Evolutionary conservation across 2,329 filamentous ascomycete genomes (phyloP).

Genomic region (Penicillium sp.): DNA sequence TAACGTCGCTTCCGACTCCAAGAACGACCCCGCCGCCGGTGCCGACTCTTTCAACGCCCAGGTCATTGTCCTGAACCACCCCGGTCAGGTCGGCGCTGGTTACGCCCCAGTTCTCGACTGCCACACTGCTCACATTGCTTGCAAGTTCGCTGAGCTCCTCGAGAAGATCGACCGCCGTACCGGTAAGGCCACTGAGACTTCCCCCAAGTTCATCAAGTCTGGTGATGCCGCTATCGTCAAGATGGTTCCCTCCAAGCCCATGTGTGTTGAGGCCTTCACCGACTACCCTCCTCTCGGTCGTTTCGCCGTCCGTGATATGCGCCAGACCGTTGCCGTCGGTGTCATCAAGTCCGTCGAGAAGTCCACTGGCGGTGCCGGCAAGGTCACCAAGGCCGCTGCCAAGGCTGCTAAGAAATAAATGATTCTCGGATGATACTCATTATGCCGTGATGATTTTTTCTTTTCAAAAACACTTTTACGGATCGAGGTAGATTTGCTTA

Average conservation of each 20-base stretch:
- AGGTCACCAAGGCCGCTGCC: constrained; percentile 60
- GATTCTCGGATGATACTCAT: constrained; percentile 24
- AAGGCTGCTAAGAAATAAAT: constrained; percentile 73
- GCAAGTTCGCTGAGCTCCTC: constrained; percentile 99
- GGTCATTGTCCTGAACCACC: constrained; percentile 99
- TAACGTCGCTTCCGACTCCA: constrained; percentile 99
- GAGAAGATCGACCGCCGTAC: constrained; percentile 99
- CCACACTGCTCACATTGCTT: constrained; percentile 99
- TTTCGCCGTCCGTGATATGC: constrained; percentile 99
- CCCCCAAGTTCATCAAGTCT: constrained; percentile 99
- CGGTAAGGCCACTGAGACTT: constrained; percentile 88
- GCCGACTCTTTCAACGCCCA: constrained; percentile 97
- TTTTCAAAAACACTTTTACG: constrained; percentile 24
- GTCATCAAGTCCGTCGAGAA: constrained; percentile 69
- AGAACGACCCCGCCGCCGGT: constrained; percentile 93
- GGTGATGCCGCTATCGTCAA: constrained; percentile 99
- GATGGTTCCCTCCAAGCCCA: constrained; percentile 99
- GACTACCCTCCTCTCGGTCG: constrained; percentile 99
- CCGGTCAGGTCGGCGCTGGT: constrained; percentile 97
- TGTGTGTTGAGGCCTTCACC: constrained; percentile 99
- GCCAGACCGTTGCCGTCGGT: constrained; percentile 38
- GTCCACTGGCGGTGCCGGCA: constrained; percentile 54
- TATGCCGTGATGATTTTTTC: constrained; percentile 29
- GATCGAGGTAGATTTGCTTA: constrained; percentile 28
- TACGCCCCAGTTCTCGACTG: constrained; percentile 99